Conservation (phyloP, 2,329 filamentous ascomycete species). For the Phyllosticta capitalensis region DNA sequence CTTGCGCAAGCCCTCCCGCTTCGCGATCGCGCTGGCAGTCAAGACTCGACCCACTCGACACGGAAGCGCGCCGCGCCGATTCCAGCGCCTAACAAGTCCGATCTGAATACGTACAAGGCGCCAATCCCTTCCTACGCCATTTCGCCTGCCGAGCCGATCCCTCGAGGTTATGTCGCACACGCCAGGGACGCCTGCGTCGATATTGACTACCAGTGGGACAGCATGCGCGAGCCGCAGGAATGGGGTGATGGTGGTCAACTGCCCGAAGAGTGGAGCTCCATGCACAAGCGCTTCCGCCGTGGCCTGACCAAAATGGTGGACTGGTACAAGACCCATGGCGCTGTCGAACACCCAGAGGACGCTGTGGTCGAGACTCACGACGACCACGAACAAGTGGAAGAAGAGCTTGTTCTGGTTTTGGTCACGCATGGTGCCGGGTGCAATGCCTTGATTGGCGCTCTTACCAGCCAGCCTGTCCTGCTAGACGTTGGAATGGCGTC, state of each 20-base stretch:
- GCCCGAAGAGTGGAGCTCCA: constrained; percentile 89
- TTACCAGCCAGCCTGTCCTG: constrained; percentile 84
- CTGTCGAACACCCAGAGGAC: constrained; percentile 27
- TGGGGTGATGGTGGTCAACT: constrained; percentile 85
- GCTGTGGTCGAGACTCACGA: constrained; percentile 18
- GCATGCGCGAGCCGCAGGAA: constrained; percentile 63
- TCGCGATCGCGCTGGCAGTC: constrained; percentile 40
- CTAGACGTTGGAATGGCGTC: constrained; percentile 86
- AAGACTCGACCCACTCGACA: constrained; percentile 21
- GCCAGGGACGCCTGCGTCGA: constrained; percentile 76
- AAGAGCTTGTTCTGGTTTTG: constrained; percentile 69
- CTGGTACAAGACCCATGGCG: constrained; percentile 61
- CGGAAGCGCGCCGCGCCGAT: constrained; percentile 18
- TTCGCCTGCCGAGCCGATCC: constrained; percentile 70
- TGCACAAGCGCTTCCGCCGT: constrained; percentile 82
- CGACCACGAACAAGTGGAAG: constrained; percentile 37
- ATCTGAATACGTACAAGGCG: constrained; percentile 49
- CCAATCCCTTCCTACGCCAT: constrained; percentile 78
- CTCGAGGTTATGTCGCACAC: constrained; percentile 79
- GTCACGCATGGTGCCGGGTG: constrained; percentile 94
- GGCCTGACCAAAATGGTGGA: constrained; percentile 70
- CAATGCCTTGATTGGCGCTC: constrained; percentile 85
- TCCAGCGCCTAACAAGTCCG: constrained; percentile 17
- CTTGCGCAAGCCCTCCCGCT: constrained; percentile 31
- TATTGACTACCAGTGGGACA: constrained; percentile 96